Evolutionary conservation across 768 basidiomycete genomes (phyloP).

Genomic region (Leccinum uliginosum): DNA sequence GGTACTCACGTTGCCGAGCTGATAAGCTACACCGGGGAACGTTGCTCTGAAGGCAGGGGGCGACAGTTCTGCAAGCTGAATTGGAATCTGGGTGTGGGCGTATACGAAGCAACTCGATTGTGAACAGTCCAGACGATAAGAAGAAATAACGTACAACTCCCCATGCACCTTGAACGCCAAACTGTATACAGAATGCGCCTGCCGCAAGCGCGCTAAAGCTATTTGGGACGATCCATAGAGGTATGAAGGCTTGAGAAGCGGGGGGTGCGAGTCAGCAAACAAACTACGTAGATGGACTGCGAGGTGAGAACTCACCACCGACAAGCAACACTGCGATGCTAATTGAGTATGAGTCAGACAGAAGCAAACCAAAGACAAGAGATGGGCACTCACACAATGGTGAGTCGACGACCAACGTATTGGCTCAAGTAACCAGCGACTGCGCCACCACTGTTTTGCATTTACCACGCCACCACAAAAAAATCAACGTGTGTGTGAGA

Average conservation of each 20-base stretch:
- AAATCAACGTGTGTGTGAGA: not conserved
- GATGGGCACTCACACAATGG: slow-evolving; percentile 44
- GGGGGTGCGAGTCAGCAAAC: not conserved
- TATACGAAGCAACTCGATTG: not conserved
- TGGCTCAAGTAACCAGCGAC: slow-evolving; percentile 71
- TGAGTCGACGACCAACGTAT: slow-evolving; percentile 75
- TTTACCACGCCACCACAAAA: not conserved
- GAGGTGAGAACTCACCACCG: slow-evolving; percentile 40
- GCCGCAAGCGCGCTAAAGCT: slow-evolving; percentile 66
- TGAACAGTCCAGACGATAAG: not conserved
- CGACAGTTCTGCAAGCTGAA: slow-evolving; percentile 78
- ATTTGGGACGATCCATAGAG: slow-evolving; percentile 78
- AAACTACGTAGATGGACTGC: not conserved
- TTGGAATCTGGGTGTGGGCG: slow-evolving; percentile 48
- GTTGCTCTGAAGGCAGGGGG: slow-evolving; percentile 88
- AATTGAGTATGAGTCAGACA: slow-evolving; percentile 2
- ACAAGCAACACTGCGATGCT: slow-evolving; percentile 20
- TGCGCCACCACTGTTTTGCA: slow-evolving; percentile 50
- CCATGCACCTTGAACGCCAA: slow-evolving; percentile 90
- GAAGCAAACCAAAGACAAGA: not conserved
- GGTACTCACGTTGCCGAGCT: slow-evolving; percentile 59
- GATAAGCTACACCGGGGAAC: slow-evolving; percentile 84
- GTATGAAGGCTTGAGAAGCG: slow-evolving; percentile 46
- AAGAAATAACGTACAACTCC: slow-evolving; percentile 56
- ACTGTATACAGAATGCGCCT: slow-evolving; percentile 83